Conservation (phyloP, 352 stramenopile species). For the Thalassiosira oceanica region DNA sequence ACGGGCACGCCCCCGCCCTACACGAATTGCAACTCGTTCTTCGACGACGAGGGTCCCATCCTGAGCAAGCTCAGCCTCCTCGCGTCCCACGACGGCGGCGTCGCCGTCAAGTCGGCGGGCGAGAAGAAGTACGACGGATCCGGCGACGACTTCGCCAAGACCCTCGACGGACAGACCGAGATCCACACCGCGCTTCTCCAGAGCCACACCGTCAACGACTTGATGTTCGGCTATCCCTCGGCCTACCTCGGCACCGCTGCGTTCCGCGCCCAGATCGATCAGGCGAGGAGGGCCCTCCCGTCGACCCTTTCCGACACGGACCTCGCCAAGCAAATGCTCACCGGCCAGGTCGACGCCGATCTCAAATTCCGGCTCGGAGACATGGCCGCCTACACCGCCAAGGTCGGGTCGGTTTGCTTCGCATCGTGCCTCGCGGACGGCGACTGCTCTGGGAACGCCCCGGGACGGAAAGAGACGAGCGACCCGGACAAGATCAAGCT, state of each 20-base stretch:
- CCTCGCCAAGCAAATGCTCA: constrained; percentile 47
- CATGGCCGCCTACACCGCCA: constrained; percentile 40
- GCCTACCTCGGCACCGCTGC: constrained; percentile 40
- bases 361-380: constrained; percentile 48
- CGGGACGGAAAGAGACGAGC: constrained; percentile 37
- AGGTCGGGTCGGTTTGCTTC: constrained; percentile 47
- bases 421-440: constrained; percentile 26
- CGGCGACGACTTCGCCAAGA: constrained; percentile 35
- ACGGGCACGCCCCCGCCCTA: constrained; percentile 18
- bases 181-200: constrained; percentile 55
- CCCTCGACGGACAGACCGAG: constrained; percentile 30
- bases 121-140: constrained; percentile 54
- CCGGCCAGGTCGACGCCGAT: constrained; percentile 37
- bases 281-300: constrained; percentile 28
- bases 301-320: constrained; percentile 14
- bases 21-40: constrained; percentile 44
- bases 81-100: constrained; percentile 47
- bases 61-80: constrained; percentile 48
- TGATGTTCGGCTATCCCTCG: constrained; percentile 55
- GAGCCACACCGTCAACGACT: constrained; percentile 50
- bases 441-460: constrained; percentile 35
- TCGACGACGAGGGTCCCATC: constrained; percentile 35
- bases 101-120: constrained; percentile 44
- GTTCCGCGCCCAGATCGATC: constrained; percentile 24
- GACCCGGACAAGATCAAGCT: constrained; percentile 50